These are phyloP conservation scores for Dimocarpus longan DNA, from an alignment of 345 rosid species.

Conservation along the genomic window DNA sequence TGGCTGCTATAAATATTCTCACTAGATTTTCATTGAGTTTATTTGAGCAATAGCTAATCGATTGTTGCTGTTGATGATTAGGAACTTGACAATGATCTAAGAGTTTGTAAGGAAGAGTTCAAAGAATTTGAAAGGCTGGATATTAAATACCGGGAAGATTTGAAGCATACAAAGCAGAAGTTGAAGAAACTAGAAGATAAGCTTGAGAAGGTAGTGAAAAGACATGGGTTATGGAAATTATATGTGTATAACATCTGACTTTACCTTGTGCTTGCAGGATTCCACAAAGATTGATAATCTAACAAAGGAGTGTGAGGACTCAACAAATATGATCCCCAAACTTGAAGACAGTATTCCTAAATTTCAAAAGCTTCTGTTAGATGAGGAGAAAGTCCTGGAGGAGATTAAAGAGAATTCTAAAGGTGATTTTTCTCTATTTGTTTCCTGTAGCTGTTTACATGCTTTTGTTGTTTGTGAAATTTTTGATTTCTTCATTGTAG, in stretches of 20 bases:
- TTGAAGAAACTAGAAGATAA: conserved; percentile 91
- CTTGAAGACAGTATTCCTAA: conserved; percentile 79
- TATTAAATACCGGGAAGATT: conserved; percentile 85
- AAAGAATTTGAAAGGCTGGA: conserved; percentile 98
- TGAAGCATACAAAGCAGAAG: conserved; percentile 94
- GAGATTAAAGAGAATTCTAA: conserved; percentile 74
- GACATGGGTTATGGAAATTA: conserved; percentile 11
- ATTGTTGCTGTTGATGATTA: conserved; percentile 36
- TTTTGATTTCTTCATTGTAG: neutral
- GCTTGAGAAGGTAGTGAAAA: conserved; percentile 63
- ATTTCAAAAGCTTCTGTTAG: conserved; percentile 60
- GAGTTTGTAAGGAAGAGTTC: conserved; percentile 78
- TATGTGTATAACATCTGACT: conserved; percentile 30
- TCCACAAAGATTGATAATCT: conserved; percentile 59
- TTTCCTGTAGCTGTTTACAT: conserved; percentile 11
- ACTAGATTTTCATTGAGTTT: neutral
- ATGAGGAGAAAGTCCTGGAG: conserved; percentile 78
- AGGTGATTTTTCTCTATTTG: conserved; percentile 46
- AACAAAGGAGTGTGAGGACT: conserved; percentile 68
- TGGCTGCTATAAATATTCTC: conserved; percentile 7
- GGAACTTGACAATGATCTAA: conserved; percentile 77
- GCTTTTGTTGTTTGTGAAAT: neutral
- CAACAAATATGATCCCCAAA: conserved; percentile 65
- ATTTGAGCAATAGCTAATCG: conserved; percentile 1
- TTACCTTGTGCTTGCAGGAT: conserved; percentile 54